These are phyloP conservation scores for Chlorella sp. DNA, from an alignment of 139 green algal genomes.

Conservation along the genomic window DNA sequence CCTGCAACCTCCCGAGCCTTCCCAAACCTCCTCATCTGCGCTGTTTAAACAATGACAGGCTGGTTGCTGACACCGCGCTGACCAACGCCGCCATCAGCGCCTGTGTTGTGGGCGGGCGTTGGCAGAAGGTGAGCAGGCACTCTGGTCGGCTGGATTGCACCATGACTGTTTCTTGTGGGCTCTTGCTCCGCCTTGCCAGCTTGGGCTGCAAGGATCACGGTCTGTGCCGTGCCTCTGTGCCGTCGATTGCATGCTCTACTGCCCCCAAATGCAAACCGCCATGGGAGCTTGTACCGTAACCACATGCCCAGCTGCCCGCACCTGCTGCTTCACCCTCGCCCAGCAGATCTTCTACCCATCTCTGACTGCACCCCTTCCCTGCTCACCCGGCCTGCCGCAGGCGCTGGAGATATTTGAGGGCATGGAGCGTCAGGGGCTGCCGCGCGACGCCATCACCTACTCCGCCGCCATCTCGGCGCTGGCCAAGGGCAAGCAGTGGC, in stretches of 20 bases:
- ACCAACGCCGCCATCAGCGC: constrained; percentile 90
- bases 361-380: neutral
- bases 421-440: constrained; percentile 74
- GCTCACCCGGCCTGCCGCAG: too few species aligned
- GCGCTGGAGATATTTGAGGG: constrained; percentile 70
- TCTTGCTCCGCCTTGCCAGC: too few species aligned
- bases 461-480: constrained; percentile 83
- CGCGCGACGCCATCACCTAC: constrained; percentile 89
- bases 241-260: too few species aligned
- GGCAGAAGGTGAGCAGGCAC: constrained; percentile 71
- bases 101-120: constrained; percentile 89
- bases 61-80: constrained; percentile 86
- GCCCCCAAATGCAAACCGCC: too few species aligned
- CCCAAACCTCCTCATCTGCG: too few species aligned
- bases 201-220: too few species aligned
- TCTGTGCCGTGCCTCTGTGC: too few species aligned
- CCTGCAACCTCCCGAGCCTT: too few species aligned
- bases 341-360: neutral
- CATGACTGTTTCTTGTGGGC: too few species aligned
- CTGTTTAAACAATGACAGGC: neutral
- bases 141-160: too few species aligned
- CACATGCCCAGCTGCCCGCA: too few species aligned
- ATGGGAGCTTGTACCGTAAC: too few species aligned
- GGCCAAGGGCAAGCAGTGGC: constrained; percentile 87
- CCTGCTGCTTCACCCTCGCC: neutral